These are phyloP conservation scores for Microdochium bolleyi DNA, from an alignment of 2,329 filamentous ascomycete genomes.

Conservation along the genomic window DNA sequence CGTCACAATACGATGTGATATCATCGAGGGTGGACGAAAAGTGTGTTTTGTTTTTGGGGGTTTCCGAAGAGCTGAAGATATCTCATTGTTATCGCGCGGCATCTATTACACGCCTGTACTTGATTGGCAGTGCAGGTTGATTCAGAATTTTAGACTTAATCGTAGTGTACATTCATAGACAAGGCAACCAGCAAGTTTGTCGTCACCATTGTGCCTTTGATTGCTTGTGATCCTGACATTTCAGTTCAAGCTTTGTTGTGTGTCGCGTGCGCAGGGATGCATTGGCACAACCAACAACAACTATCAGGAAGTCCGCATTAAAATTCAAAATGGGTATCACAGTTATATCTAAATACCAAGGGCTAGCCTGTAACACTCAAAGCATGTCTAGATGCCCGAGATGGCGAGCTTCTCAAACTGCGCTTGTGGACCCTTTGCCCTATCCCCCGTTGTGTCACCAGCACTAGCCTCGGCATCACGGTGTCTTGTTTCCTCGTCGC, in stretches of 20 bases:
- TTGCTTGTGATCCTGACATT: background rate
- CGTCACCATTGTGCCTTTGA: background rate
- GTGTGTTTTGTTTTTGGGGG: background rate
- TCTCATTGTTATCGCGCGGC: background rate
- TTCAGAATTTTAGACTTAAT: background rate
- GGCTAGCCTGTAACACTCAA: background rate
- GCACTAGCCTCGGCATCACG: slow-evolving; percentile 10
- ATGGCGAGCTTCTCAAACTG: background rate
- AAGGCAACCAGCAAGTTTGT: background rate
- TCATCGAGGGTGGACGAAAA: background rate
- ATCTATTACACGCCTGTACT: background rate
- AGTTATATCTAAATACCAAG: background rate
- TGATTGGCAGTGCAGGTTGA: background rate
- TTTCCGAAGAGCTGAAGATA: background rate
- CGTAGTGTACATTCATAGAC: background rate
- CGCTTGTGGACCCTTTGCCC: slow-evolving; percentile 6
- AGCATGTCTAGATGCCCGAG: background rate
- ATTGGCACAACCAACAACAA: too few species aligned
- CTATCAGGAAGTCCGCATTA: too few species aligned
- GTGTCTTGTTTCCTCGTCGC: slow-evolving; percentile 16
- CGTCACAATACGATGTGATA: background rate
- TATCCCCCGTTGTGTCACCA: slow-evolving; percentile 9
- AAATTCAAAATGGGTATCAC: background rate
- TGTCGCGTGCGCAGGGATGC: too few species aligned
- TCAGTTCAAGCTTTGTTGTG: too few species aligned